Base-by-base conservation (phyloP, 768 basidiomycete genomes). In the Termitomyces sp. region DNA sequence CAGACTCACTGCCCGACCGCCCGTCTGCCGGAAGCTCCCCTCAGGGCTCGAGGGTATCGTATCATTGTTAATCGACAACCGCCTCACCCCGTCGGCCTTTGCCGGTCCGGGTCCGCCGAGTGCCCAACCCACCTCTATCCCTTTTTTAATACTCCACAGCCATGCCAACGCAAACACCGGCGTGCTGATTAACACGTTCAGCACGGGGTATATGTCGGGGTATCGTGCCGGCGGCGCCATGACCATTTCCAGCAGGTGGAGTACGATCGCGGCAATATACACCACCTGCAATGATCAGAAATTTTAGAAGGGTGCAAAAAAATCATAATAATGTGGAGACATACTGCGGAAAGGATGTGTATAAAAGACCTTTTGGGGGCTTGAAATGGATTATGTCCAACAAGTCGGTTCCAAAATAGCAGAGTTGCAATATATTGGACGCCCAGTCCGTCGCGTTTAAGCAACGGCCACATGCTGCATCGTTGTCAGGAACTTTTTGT, bases 391-490 rank as follows among this genome's bases (percentile, higher is more conserved):
- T 86, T 85, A 62, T 90, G 83, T 1, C 95, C 94, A 53, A 95
- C 78, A 2, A 89, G 60, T 56, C 82, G 80, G 68, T 96, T 97
- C 94, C 94, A 98, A 3, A 94, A 64, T 0, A 87, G 26, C 16
- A 84, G 75, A 12, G 85, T 70, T 0, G 82, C 85, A 39, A 88
- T 54, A 63, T 94, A 95, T 69, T 90, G 91, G 16, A 90, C 61
- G 0, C 78, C 84, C 9, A 90, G 78, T 0, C 89, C 90, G 60
- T 97, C 95, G 58, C 81, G 79, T 65, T 86, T 83, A 27, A 97
- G 71, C 22, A 97, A 71, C 0, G 95, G 94, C 88, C 90, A 98
- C 91, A 97, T 94, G 67, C 95, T 95, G 66, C n/a, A 9, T 22
- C 18, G 13, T 34, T 29, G 48, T 57, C 32, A 60, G 52, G 46